Base-by-base conservation (phyloP, 2,329 filamentous ascomycete genomes). In the Cadophora gregata region DNA sequence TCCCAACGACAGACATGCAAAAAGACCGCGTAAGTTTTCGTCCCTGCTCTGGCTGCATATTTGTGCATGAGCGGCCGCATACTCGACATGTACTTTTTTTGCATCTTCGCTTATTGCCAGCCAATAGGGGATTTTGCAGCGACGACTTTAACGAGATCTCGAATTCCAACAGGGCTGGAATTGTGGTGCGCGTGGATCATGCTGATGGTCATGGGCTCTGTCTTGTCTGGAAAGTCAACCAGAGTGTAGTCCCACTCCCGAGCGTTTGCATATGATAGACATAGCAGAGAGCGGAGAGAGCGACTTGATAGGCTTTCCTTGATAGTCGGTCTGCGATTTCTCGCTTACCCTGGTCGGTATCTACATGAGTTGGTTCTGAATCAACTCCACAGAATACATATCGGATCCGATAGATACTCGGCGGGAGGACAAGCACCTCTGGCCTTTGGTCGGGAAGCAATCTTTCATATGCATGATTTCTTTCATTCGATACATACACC, bases 31-130 rank as follows among this genome's bases (percentile, higher is more conserved):
- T 56, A 56, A 36, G 16, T 33, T 55, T 55, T 33, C 14, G 38
- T 10, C 38, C 19, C 14, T 56, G 3, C 29, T 36, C n/a, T 36
- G 19, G 14, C 51, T 36, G 27, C 48, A 51, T 51, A 24, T 6
- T 10, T 24, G 29, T 36, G 33, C 55, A 58, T 58, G 55, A 38
- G 55, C 55, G 31, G 31, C 53, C 53, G 53, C 53, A 56, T 56
- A 29, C 33, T 31, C 10, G 48, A 33, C 4, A 21, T 27, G 27
- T 29, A 29, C 14, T n/a, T 16, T 29, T 16, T 38, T 64, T 68
- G 63, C 64, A 71, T 66, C 14, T 63, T 71, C 70, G 70, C 68
- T 66, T 70, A 19, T 14, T 33, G 5, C 27, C 33, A 29, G 27
- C 69, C 67, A 71, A 53, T 71, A 38, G 55, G 55, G n/a, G 33